Conservation (phyloP, 495 filamentous ascomycete genomes). For the Hyaloscypha finlandica region DNA sequence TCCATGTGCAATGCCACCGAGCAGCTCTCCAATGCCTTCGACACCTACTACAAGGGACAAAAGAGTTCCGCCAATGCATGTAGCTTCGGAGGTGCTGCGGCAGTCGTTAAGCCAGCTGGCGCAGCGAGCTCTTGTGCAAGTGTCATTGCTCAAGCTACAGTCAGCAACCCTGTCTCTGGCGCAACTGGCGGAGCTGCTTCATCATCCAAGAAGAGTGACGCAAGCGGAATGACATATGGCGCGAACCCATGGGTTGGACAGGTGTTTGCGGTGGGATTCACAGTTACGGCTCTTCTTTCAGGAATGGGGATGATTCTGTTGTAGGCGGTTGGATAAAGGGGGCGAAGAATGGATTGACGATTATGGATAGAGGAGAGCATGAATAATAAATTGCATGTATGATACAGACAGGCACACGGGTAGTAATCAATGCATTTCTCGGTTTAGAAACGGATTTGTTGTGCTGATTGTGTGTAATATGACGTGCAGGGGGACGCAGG, state of each 20-base stretch:
- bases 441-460: not conserved
- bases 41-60: conserved; percentile 59
- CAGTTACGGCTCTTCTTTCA: conserved; percentile 41
- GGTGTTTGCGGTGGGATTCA: conserved; percentile 55
- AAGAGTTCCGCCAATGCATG: conserved; percentile 51
- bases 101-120: conserved; percentile 23
- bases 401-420: not conserved
- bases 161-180: conserved; percentile 32
- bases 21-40: conserved; percentile 66
- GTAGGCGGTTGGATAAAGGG: conserved; percentile 6
- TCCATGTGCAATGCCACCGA: conserved; percentile 68
- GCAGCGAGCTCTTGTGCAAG: conserved; percentile 53
- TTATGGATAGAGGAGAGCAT: not conserved
- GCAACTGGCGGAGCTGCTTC: conserved; percentile 29
- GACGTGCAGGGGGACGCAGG: not conserved
- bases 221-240: conserved; percentile 33
- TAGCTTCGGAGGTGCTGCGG: conserved; percentile 62
- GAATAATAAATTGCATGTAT: not conserved
- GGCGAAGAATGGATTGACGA: not conserved
- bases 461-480: not conserved
- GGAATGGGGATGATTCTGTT: conserved; percentile 27
- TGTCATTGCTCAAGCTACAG: conserved; percentile 62
- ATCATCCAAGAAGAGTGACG: conserved; percentile 22
- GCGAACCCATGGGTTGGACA: conserved; percentile 39
- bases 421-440: not conserved